Base-by-base conservation (phyloP, 139 green algal species). In the Pedinophyceae sp. region DNA sequence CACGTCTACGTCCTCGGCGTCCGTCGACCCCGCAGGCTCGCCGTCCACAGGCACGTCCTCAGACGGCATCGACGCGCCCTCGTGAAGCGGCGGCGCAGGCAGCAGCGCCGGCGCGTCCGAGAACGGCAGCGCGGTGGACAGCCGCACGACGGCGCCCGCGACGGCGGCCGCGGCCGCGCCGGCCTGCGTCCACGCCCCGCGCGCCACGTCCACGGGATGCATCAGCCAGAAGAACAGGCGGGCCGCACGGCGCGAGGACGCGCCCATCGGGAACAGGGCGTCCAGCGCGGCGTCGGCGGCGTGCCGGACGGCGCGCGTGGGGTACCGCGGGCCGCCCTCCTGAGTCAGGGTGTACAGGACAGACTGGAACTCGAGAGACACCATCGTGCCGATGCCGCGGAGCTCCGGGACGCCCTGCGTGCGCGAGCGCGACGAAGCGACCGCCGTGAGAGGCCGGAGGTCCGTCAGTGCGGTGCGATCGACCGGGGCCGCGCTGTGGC, bases 191-290 rank as follows among this genome's bases (percentile, higher is more conserved):
- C n/a, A n/a, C n/a, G n/a, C n/a, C n/a, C n/a, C n/a, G n/a, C n/a
- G n/a, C n/a, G n/a, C n/a, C n/a, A n/a, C n/a, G n/a, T 81, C 76
- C 15, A 65, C 60, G 25, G 76, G 74, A 52, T 82, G 73, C 25
- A 84, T 27, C 28, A 80, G 55, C 28, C 70, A 52, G 45, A 79
- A 80, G 18, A 54, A 56, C 15, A 77, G 38, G 22, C 65, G 71
- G 54, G 89, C 73, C 1, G 80, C 38, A 5, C 69, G 54, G 0
- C 82, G 60, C 2, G 67, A 76, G 41, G 62, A 60, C 19, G 66
- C 49, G 16, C 78, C 78, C 3, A 62, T 58, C 0, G 82, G 80
- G 58, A 86, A 92, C 2, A 89, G 69, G 0, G 65, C 62, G 26
- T 89, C 78, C 2, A 80, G 59, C 17, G 68, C 56, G 16, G 53